Base-by-base conservation (phyloP, 306 rosid species). In the Prunus kanzakura region DNA sequence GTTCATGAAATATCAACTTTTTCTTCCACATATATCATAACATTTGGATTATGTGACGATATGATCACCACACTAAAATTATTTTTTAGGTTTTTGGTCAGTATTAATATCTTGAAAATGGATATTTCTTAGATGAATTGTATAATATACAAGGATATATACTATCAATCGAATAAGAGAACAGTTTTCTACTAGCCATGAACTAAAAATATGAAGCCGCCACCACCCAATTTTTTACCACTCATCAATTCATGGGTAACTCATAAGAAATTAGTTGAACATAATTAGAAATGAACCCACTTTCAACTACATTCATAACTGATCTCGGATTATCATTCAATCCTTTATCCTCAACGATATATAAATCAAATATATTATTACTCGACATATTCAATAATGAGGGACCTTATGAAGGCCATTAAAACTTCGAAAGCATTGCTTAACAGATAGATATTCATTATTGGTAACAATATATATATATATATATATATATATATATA, bases 241-340 rank as follows among this genome's bases (percentile, higher is more conserved):
- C 41, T 25, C 29, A 25, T 61, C 27, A 23, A 23, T 61, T 23
- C 16, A 49, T 49, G 52, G 16, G 5, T 20, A 25, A 61, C 19
- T 12, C 30, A 61, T 7, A 22, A 46, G 4, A n/a, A 19, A 11
- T 7, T 9, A 41, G n/a, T 51, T 74, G 64, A 65, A 82, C 74
- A 84, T 12, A 75, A 76, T 64, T 79, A 66, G 84, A 83, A 75
- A 76, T 70, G 51, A 74, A 68, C 50, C 81, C 75, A 80, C 84
- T 73, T 85, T 85, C 89, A 87, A 82, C 89, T 47, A 79, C 70
- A 71, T 73, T 71, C 75, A 86, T 84, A 77, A 84, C 79, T 89
- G 25, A 50, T 71, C 9, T 72, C 72, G 45, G 72, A 64, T 69
- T 80, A 64, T 61, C 20, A 71, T 22, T 67, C 75, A 54, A 64